Evolutionary conservation across 2,329 filamentous ascomycete genomes (phyloP), one percentile per base, ranked within the genome.

Genomic region (Aspergillus tamarii): DNA sequence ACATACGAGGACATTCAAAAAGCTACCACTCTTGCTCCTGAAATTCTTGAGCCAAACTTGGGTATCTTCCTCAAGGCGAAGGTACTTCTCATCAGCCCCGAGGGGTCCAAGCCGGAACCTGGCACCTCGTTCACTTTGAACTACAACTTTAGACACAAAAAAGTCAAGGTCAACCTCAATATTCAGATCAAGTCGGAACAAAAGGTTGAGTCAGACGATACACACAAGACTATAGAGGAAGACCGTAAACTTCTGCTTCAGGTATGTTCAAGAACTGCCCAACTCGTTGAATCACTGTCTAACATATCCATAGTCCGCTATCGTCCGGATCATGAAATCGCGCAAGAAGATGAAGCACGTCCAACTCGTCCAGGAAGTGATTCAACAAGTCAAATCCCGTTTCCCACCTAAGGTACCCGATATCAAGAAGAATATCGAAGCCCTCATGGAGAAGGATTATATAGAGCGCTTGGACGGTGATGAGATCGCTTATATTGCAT

Each of bases 361-460:
- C 66, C 91, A 95, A 75, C 89, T 99, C 14, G 93, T 99, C 60
- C 90, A 92, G 75, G 95, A 99, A 81, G 96, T 94, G 28, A 98
- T 99, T 78, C 91, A 90, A 74, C 95, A 98, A 80, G 97, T 99
- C 78, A 92, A 91, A 77, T 89, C 89, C 48, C 92, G 95, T 46
- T 99, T 99, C 80, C 89, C 93, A 63, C 95, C 95, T 46, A 96
- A 96, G 82, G 87, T 99, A 34, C 85, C 88, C 19, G 95, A 99
- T 72, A 99, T 99, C 87, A 99, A 99, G 85, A 99, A 98, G 84
- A 97, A 95, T 80, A 98, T 99, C 77, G 95, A 99, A 80, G 97
- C 97, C 68, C 85, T 99, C 46, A 89, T 99, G 68, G 95, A 99
- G 84, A 99, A 99, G 84, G 95, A 99, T 79, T 99, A 99, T 74